Conservation (phyloP, 495 filamentous ascomycete genomes). For the Neurospora hispaniola region DNA sequence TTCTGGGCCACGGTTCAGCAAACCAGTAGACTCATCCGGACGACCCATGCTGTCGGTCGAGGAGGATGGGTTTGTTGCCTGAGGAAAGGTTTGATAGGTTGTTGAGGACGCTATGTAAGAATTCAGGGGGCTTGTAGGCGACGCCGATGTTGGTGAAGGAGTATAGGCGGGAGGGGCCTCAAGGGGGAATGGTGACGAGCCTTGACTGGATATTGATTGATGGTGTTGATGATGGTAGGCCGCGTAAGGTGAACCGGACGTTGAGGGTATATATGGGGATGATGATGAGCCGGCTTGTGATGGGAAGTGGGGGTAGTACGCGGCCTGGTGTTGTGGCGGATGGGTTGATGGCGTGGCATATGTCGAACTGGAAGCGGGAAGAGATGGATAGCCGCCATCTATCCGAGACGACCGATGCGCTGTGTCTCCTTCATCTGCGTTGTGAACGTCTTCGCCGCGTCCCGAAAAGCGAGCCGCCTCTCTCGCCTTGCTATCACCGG, state of each 20-base stretch:
- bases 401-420: not conserved
- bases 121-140: slow-evolving; percentile 18
- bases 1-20: slow-evolving; percentile 28
- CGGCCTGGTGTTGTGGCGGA: slow-evolving; percentile 6
- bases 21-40: slow-evolving; percentile 24
- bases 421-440: not conserved
- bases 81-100: slow-evolving; percentile 1
- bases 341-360: not conserved
- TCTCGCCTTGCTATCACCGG: slow-evolving; percentile 29
- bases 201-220: not conserved
- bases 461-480: slow-evolving; percentile 20
- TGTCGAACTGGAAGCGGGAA: not conserved
- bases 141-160: slow-evolving; percentile 27
- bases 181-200: slow-evolving; percentile 15
- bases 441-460: not conserved
- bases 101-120: not conserved
- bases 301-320: slow-evolving; percentile 16
- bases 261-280: slow-evolving; percentile 11
- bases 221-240: slow-evolving; percentile 1
- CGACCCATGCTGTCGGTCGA: slow-evolving; percentile 25
- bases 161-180: slow-evolving; percentile 39
- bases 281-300: slow-evolving; percentile 4
- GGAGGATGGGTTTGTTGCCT: slow-evolving; percentile 32
- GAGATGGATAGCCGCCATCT: not conserved
- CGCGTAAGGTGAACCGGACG: slow-evolving; percentile 15